Conservation (phyloP, 169 alveolate species). For the Eimeria acervulina region DNA sequence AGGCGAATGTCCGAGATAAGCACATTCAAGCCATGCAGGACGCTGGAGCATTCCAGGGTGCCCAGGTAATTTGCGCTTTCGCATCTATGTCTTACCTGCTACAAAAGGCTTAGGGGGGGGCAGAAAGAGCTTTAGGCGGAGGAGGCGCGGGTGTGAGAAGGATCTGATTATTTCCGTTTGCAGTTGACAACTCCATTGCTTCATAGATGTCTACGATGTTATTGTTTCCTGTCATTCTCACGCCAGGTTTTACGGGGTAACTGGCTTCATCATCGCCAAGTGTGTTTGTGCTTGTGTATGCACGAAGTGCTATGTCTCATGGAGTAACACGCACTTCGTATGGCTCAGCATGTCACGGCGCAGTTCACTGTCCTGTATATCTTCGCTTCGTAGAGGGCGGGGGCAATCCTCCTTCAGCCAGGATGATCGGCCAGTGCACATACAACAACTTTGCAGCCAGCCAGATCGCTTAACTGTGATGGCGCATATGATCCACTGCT, state of each 20-base stretch:
- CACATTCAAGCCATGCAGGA: constrained; percentile 67
- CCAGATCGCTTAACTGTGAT: neutral
- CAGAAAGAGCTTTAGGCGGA: neutral
- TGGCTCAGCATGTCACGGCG: neutral
- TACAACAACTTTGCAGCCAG: neutral
- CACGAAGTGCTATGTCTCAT: neutral
- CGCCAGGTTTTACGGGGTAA: neutral
- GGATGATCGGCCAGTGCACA: neutral
- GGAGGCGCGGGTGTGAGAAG: neutral
- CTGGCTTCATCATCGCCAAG: neutral
- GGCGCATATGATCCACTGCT: neutral
- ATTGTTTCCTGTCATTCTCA: neutral
- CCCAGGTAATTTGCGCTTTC: constrained; percentile 9
- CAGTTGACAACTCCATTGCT: neutral
- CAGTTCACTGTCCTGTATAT: neutral
- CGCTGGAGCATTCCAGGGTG: constrained; percentile 70
- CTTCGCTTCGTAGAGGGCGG: neutral
- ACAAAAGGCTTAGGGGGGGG: neutral
- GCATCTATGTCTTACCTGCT: neutral
- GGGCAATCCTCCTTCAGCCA: neutral
- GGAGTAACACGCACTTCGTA: neutral
- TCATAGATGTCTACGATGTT: neutral
- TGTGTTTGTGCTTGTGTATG: neutral
- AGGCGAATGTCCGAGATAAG: constrained; percentile 50
- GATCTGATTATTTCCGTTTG: neutral